Base-by-base conservation (phyloP, 1,284 basidiomycete species). In the Cutaneotrichosporon spelunceum region DNA sequence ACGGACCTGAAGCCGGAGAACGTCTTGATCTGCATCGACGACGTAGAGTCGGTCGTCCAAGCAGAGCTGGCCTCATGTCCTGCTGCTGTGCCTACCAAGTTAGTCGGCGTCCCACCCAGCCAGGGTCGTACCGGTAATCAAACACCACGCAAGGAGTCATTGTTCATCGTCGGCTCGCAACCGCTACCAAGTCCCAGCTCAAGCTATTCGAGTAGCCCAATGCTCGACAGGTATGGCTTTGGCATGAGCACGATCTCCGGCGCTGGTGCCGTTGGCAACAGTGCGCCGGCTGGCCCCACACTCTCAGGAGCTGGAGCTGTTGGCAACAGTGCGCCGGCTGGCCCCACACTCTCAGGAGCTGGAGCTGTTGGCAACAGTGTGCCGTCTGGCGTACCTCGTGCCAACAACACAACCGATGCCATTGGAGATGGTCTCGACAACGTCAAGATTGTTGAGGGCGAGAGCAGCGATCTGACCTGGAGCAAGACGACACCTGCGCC, bases 1-100 rank as follows among this genome's bases (percentile, higher is more conserved):
- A 93, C 91, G 44, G 94, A 99, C 79, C 84, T 99, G 68, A 99
- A 99, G 80, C 95, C 95, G 0, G 95, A 99, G 78, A 99, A 99
- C 79, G 93, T 99, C 34, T 85, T 99, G 59, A 94, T 99, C 69
- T 90, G 87, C 79, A 98, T 99, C 72, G 95, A 98, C 71, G 91
- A 98, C 74, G 95, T 99, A 69, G 95, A 99, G 75, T 83, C 87
- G 3, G 93, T 98, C 72, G 94, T 99, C 50, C 86, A 89, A 68
- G 83, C 90, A 16, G 94, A 98, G 78, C 82, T 94, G 62, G 87
- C 87, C 14, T 77, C 77, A 29, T 79, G 78, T 66, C 82, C 82
- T 0, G 83, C 82, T 3, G 83, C 83, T 2, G 84, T 86, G n/a
- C 88, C 84, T 16, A 85, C 84, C 19, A 90, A 90, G 68, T 83